Base-by-base conservation (phyloP, 441 rosid genomes). In the Geranium incanum region DNA sequence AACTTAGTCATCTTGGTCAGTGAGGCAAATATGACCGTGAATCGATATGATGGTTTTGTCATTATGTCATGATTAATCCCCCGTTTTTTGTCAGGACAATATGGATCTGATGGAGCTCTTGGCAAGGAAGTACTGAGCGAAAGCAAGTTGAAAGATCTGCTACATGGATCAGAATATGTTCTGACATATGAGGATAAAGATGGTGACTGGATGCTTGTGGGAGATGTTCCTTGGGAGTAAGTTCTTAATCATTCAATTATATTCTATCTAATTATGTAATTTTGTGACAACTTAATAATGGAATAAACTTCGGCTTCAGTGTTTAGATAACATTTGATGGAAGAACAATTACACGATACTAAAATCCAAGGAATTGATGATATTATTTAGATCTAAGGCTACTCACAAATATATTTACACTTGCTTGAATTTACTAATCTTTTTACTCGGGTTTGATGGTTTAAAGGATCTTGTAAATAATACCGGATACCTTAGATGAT, bases 161-260 rank as follows among this genome's bases (percentile, higher is more conserved):
- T 88, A 28, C 87, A 84, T 77, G 87, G 90, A 75, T 84, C 92
- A 5, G 92, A 86, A 52, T 83, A 83, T 72, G 88, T 88, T 72
- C 86, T 88, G 66, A 85, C 93, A 59, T 88, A 86, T 12, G 89
- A 88, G 77, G 92, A 88, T 60, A 88, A 82, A 84, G 92, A 86
- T 1, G 86, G 87, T 45, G 92, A 88, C 15, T 85, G 92, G 89
- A 88, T 88, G 92, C 90, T 88, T 28, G 92, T 88, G 48, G 90
- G 92, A 52, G 92, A 88, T 82, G 92, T 88, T 67, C 33, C 33
- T 28, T 28, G 92, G 89, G 88, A 81, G 92, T 87, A 86, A 81
- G 88, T 78, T 77, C 55, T 55, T 55, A 28, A 28, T 28, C 33
- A 28, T 28, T 28, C 33, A 28, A 43, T 43, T 43, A 9, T 43